These are phyloP conservation scores for Fallopia convolvulus DNA, from an alignment of 148 eudicot genomes.

Conservation along the genomic window DNA sequence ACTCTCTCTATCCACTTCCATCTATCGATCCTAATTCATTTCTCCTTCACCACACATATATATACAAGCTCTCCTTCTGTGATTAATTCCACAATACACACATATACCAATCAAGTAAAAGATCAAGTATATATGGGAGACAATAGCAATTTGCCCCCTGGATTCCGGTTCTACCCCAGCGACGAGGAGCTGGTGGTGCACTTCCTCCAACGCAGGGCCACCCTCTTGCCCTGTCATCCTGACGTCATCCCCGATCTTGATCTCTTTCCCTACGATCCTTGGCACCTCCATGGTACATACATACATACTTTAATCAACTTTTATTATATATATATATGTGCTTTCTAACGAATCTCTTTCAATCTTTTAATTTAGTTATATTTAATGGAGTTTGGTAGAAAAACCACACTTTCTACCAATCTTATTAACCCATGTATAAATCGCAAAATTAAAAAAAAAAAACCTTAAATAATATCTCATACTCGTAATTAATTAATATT, in stretches of 20 bases:
- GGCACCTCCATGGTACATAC: conserved; percentile 63
- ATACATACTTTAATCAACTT: not conserved
- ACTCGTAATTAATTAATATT: too few relatives aligned
- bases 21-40: not conserved
- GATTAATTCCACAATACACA: too few relatives aligned
- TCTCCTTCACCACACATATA: not conserved
- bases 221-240: conserved; percentile 63
- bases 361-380: not conserved
- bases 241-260: conserved; percentile 91
- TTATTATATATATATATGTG: not conserved
- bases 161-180: conserved; percentile 69
- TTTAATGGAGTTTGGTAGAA: too few relatives aligned
- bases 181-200: conserved; percentile 81
- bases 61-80: not conserved
- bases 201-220: conserved; percentile 65
- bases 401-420: too few relatives aligned
- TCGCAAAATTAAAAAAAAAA: too few relatives aligned
- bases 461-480: too few relatives aligned
- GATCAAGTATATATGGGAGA: conserved; percentile 25
- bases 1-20: not conserved
- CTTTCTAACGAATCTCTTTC: not conserved
- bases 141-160: conserved; percentile 54
- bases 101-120: too few relatives aligned
- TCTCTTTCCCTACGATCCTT: conserved; percentile 69
- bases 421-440: too few relatives aligned